Evolutionary conservation across 352 stramenopile genomes (phyloP).

Genomic region (Phytopythium ostracodes): DNA sequence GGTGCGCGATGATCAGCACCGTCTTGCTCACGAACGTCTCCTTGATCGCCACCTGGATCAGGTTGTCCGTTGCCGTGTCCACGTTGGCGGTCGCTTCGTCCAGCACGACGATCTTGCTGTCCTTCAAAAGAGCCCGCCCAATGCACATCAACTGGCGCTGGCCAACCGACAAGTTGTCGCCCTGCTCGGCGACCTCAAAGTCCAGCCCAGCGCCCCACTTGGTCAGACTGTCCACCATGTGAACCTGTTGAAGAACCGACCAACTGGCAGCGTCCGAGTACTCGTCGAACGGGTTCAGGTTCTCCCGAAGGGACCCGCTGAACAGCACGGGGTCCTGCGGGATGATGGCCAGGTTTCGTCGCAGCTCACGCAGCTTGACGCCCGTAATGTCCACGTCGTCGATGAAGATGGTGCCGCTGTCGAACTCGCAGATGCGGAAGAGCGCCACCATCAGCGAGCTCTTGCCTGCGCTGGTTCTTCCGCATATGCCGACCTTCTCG

Average conservation of each 20-base stretch:
- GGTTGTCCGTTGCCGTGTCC: constrained; percentile 54
- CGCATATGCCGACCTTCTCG: constrained; percentile 53
- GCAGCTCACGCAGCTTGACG: constrained; percentile 23
- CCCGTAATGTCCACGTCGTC: constrained; percentile 74
- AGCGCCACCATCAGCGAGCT: constrained; percentile 31
- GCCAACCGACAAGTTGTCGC: constrained; percentile 92
- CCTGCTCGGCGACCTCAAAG: constrained; percentile 87
- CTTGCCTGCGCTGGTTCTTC: constrained; percentile 34
- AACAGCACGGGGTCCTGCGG: constrained; percentile 94
- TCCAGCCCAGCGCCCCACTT: constrained; percentile 62
- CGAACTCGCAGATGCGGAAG: constrained; percentile 37
- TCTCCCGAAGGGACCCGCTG: constrained; percentile 76
- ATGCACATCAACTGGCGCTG: constrained; percentile 95
- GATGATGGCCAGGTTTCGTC: constrained; percentile 77
- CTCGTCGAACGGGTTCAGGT: constrained; percentile 86
- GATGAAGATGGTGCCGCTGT: constrained; percentile 74
- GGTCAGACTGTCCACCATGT: constrained; percentile 55
- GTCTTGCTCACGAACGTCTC: constrained; percentile 85
- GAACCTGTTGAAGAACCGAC: constrained; percentile 40
- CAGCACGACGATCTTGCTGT: constrained; percentile 92
- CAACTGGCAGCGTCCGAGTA: constrained; percentile 58
- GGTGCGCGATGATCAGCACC: constrained; percentile 91
- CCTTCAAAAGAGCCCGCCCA: constrained; percentile 88
- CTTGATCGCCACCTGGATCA: constrained; percentile 62
- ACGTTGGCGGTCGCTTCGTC: constrained; percentile 94